Evolutionary conservation across 2,329 filamentous ascomycete genomes (phyloP), one percentile per base, ranked within the genome.

Genomic region (Apiospora rasikravindrae): DNA sequence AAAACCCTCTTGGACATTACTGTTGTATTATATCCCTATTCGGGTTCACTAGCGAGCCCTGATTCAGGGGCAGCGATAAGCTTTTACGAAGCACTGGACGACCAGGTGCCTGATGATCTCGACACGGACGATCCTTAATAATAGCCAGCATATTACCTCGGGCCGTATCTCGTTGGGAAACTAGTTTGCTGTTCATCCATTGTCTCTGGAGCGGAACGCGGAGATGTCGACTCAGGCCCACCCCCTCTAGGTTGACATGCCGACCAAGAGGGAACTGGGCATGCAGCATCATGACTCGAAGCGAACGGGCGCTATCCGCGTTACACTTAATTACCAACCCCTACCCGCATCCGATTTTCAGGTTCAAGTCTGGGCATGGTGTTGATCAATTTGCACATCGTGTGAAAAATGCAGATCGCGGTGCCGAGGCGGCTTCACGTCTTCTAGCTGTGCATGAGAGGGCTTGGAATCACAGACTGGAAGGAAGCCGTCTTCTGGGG

Each of bases 381-480:
- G 29, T 4, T 64, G 29, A 64, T 64, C 19, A n/a, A 14, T 22
- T 14, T 40, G 33, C 22, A 64, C 11, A 64, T 40, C 8, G 57
- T 64, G 40, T 7, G 33, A 37, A 40, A 19, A 40, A 64, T 64
- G 57, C 29, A n/a, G 57, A 64, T 40, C 57, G 24, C 33, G 19
- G 10, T 40, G 57, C 57, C n/a, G 57, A 14, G 33, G 57, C 57
- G 57, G 57, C 57, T 64, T 64, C 57, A 40, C 22, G 57, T n/a
- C 33, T 64, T 40, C 33, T 64, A 64, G 57, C 57, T n/a, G 57
- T 40, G 57, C n/a, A 64, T 64, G 57, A 37, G 33, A 37, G 33
- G 57, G 33, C 57, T 33, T 64, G 57, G 40, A 2, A 24, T 40
- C 33, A 64, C 57, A 64, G 16, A 64, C 57, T 40, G 33, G 33